Conservation (phyloP, 371 early-diverging fungal species). For the Zopfochytrium polystomum region DNA sequence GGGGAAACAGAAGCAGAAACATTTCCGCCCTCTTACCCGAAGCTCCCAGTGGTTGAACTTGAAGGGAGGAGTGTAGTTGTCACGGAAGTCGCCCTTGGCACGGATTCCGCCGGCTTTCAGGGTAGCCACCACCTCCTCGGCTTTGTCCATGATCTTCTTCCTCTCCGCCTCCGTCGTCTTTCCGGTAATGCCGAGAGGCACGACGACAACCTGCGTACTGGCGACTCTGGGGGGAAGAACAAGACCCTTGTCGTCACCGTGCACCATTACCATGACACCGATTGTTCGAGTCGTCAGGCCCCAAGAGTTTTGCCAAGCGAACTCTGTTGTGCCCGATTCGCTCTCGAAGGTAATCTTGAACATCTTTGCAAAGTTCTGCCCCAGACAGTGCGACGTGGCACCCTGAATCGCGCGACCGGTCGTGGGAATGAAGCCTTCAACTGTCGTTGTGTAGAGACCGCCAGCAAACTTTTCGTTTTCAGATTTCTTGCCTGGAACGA, state of each 20-base stretch:
- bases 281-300: constrained; percentile 99
- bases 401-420: constrained; percentile 99
- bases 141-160: constrained; percentile 60
- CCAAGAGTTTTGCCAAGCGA: constrained; percentile 99
- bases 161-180: constrained; percentile 77
- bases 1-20: not conserved
- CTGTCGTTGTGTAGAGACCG: constrained; percentile 97
- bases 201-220: constrained; percentile 86
- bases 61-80: constrained; percentile 95
- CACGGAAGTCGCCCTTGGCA: constrained; percentile 86
- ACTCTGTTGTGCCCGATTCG: constrained; percentile 61
- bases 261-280: constrained; percentile 99
- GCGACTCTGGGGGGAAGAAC: constrained; percentile 98
- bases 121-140: constrained; percentile 63
- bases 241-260: constrained; percentile 98
- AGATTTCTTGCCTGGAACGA: constrained; percentile 97
- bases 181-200: constrained; percentile 95
- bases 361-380: constrained; percentile 99
- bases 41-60: constrained; percentile 99
- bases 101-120: constrained; percentile 83
- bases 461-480: constrained; percentile 99
- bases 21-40: too few relatives aligned
- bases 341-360: constrained; percentile 83
- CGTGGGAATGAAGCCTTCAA: constrained; percentile 98
- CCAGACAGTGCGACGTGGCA: constrained; percentile 98